Percentiles rank a stretch among this genome's conserved stretches.
phyloP scores from a whole-genome alignment of 2,329 filamentous ascomycete genomes.

The Sclerotiophoma versabilis region DNA sequence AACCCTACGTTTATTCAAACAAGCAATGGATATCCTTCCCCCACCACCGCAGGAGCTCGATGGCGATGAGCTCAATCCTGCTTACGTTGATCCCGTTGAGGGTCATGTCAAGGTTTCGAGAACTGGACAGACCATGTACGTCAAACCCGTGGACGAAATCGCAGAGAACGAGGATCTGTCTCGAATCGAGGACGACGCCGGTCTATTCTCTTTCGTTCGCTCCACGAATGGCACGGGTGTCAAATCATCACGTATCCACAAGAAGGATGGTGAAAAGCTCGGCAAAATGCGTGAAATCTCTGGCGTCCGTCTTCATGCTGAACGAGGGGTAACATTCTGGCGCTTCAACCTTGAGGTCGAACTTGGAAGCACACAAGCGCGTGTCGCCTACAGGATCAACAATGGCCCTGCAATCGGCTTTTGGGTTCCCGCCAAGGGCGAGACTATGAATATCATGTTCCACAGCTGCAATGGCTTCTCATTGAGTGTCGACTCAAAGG shows the following conservation, averaged over 20 bases:
- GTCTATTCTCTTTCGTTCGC: conserved; percentile 76
- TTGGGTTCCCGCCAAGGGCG: conserved; percentile 85
- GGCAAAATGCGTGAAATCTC: conserved; percentile 84
- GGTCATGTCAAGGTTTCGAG: conserved; percentile 86
- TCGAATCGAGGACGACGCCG: conserved; percentile 77
- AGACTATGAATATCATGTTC: conserved; percentile 99
- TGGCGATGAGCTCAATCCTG: conserved; percentile 69
- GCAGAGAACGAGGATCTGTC: conserved; percentile 81
- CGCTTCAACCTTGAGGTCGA: conserved; percentile 95
- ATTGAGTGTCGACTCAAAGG: conserved; percentile 75
- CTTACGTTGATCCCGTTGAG: conserved; percentile 88
- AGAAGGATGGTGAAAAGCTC: conserved; percentile 78
- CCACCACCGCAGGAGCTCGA: conserved; percentile 76
- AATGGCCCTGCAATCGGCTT: conserved; percentile 86
- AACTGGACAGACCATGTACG: conserved; percentile 84
- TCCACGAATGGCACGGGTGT: conserved; percentile 46
- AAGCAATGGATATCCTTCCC: conserved; percentile 82
- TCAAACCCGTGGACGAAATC: conserved; percentile 86
- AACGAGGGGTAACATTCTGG: conserved; percentile 94
- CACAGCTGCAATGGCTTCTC: conserved; percentile 98
- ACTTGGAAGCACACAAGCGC: conserved; percentile 76
- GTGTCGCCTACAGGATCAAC: conserved; percentile 96
- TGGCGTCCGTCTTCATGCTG: conserved; percentile 81
- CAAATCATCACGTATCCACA: conserved; percentile 57
- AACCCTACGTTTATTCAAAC: conserved; percentile 81